phyloP scores from a whole-genome alignment of 164 flowering plant species.

The Magnolia sinica region DNA sequence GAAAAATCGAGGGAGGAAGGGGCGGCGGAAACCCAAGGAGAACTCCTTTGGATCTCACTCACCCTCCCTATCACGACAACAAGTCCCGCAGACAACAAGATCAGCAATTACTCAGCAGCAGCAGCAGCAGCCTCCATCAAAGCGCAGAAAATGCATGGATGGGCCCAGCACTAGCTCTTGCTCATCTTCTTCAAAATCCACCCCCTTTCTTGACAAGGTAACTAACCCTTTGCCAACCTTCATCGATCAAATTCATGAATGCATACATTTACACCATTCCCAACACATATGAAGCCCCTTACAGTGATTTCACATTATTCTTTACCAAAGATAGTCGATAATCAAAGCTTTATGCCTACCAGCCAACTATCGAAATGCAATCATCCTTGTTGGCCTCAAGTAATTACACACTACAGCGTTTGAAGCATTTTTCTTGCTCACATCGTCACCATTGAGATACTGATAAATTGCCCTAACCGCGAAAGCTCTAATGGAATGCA shows the following conservation, averaged over 20 bases:
- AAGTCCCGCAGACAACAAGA: neutral
- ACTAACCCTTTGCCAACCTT: conserved; percentile 4
- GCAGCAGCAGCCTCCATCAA: conserved; percentile 1
- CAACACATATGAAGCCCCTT: neutral
- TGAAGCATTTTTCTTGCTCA: too few species aligned
- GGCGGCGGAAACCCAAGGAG: neutral
- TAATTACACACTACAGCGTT: too few species aligned
- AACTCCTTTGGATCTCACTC: neutral
- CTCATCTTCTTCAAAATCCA: conserved; percentile 4
- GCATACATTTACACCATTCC: neutral
- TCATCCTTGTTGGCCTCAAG: too few species aligned
- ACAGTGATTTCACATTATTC: neutral
- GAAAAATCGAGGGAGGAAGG: conserved; percentile 8
- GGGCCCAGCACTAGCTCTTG: neutral
- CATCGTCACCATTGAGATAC: too few species aligned
- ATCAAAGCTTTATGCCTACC: too few species aligned
- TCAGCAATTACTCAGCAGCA: neutral
- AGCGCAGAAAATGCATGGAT: conserved; percentile 14
- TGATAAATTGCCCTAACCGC: too few species aligned
- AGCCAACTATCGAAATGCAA: too few species aligned
- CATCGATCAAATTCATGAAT: neutral
- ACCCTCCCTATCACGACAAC: neutral
- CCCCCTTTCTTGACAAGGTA: conserved; percentile 51
- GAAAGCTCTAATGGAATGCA: too few species aligned
- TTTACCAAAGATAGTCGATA: too few species aligned